Percentiles rank a stretch among this genome's conserved stretches.
Evolutionary conservation across 306 rosid genomes (phyloP).

Genomic region (Macrotyloma uniflorum): DNA sequence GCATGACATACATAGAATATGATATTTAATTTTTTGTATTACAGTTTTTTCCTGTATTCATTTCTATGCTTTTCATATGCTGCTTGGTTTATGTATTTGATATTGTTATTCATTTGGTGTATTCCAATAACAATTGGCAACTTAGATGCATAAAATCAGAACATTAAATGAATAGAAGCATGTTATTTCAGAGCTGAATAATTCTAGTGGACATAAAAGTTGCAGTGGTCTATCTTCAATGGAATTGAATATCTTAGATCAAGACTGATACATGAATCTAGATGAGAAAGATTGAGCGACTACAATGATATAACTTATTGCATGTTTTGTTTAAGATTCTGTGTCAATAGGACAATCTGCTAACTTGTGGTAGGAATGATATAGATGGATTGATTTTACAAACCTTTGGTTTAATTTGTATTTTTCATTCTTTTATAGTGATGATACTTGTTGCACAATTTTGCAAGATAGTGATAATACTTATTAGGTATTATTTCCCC

Average conservation of each 20-base stretch:
- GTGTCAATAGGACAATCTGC: neutral
- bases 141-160: conserved; percentile 18
- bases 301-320: neutral
- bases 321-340: neutral
- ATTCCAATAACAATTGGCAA: neutral
- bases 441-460: neutral
- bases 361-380: conserved; percentile 1
- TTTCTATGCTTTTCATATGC: no score
- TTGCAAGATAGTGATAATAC: neutral
- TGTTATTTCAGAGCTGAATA: neutral
- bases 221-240: neutral
- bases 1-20: neutral
- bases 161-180: neutral
- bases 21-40: no score
- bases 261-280: neutral
- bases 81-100: neutral
- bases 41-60: neutral
- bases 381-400: neutral
- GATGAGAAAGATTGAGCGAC: neutral
- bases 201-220: neutral
- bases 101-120: neutral
- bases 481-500: neutral
- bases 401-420: neutral
- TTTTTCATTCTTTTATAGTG: neutral
- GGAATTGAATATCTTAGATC: neutral